These are phyloP conservation scores for Leccinum olivaceoglutinosum DNA, from an alignment of 1,284 basidiomycete species.

Conservation along the genomic window DNA sequence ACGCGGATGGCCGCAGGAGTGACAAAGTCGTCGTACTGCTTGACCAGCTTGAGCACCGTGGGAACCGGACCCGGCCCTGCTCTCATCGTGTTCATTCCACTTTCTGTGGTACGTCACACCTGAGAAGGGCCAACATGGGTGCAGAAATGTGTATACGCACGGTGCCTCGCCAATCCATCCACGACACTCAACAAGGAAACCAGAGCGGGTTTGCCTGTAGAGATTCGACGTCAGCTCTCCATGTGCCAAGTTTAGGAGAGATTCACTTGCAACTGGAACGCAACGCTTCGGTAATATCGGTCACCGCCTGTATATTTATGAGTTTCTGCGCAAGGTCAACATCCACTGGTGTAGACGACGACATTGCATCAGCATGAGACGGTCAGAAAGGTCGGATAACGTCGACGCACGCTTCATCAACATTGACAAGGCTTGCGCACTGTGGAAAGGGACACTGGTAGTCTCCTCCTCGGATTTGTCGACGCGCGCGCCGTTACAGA, in stretches of 20 bases:
- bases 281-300: constrained; percentile 18
- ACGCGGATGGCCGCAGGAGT: constrained; percentile 26
- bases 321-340: constrained; percentile 9
- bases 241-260: not conserved
- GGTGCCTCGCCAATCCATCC: constrained; percentile 16
- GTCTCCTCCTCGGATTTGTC: constrained; percentile 16
- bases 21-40: constrained; percentile 25
- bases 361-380: not conserved
- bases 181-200: constrained; percentile 22
- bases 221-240: constrained; percentile 1
- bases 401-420: constrained; percentile 20
- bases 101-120: constrained; percentile 5
- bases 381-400: not conserved
- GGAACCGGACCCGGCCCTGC: constrained; percentile 2
- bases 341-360: constrained; percentile 14
- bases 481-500: constrained; percentile 15
- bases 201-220: constrained; percentile 15
- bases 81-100: constrained; percentile 10
- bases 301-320: constrained; percentile 14
- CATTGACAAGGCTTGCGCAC: constrained; percentile 26
- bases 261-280: constrained; percentile 17
- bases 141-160: constrained; percentile 5
- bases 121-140: not conserved
- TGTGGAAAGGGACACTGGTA: constrained; percentile 21
- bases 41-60: constrained; percentile 20